These are phyloP conservation scores for Durotheca rogersii DNA, from an alignment of 495 filamentous ascomycete genomes.

Conservation along the genomic window DNA sequence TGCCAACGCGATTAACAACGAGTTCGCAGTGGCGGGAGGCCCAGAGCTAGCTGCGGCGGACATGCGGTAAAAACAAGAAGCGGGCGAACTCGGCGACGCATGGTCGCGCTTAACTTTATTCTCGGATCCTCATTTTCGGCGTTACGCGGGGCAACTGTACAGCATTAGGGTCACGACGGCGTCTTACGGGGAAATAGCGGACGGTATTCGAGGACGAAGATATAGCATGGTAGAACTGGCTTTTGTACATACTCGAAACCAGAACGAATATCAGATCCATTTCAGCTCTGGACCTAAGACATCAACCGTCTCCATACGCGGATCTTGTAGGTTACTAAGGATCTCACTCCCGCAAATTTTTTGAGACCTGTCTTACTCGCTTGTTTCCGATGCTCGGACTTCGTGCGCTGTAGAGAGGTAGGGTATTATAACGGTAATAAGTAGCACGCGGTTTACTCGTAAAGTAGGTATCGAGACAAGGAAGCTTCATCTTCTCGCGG, in stretches of 20 bases:
- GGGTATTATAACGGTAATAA: too few relatives aligned
- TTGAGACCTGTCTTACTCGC: too few relatives aligned
- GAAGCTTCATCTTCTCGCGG: too few relatives aligned
- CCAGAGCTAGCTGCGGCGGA: constrained; percentile 42
- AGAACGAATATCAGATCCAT: too few relatives aligned
- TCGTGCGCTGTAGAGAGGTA: too few relatives aligned
- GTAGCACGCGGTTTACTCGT: too few relatives aligned
- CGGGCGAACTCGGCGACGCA: background rate
- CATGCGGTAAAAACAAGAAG: constrained; percentile 19
- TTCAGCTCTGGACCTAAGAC: too few relatives aligned
- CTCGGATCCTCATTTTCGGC: constrained; percentile 32
- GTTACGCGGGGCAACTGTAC: constrained; percentile 24
- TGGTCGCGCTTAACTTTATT: background rate
- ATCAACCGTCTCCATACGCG: too few relatives aligned
- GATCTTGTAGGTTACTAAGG: too few relatives aligned
- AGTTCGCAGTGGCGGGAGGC: constrained; percentile 52
- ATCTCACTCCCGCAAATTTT: too few relatives aligned
- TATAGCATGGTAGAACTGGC: constrained; percentile 6
- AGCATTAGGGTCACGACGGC: constrained; percentile 9
- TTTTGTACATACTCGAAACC: constrained; percentile 20
- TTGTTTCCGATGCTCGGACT: too few relatives aligned
- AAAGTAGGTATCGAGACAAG: too few relatives aligned
- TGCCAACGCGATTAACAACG: constrained; percentile 51
- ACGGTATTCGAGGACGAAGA: constrained; percentile 23
- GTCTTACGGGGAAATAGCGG: constrained; percentile 8